Evolutionary conservation across 1,284 basidiomycete species (phyloP).

Genomic region (Boletus sp.): DNA sequence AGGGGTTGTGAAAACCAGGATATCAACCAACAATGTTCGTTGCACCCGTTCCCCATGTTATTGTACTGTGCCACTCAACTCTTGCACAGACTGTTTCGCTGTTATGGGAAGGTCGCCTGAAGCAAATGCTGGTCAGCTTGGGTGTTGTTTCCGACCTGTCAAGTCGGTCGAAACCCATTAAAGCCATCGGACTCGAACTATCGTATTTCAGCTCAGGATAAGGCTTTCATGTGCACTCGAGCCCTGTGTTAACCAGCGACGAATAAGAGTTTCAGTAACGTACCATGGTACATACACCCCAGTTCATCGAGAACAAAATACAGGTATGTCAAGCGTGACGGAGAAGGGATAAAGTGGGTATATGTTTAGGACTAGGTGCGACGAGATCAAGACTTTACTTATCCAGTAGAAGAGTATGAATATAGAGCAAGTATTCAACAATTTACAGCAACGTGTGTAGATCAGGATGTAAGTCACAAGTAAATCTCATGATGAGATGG

Average conservation of each 20-base stretch:
- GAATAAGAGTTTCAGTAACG: conserved; percentile 15
- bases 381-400: conserved; percentile 18
- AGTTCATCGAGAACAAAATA: conserved; percentile 16
- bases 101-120: conserved; percentile 92
- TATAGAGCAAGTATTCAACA: conserved; percentile 13
- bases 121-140: conserved; percentile 85
- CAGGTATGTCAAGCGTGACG: conserved; percentile 20
- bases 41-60: background rate
- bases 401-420: conserved; percentile 22
- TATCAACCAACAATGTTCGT: conserved; percentile 84
- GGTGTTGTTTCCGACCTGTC: conserved; percentile 88
- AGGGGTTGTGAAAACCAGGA: conserved; percentile 87
- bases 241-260: background rate
- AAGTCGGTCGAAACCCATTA: conserved; percentile 80
- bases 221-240: conserved; percentile 5
- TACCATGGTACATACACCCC: conserved; percentile 23
- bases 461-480: conserved; percentile 8
- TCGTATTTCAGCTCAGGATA: conserved; percentile 85
- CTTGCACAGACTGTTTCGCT: conserved; percentile 74
- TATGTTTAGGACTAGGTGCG: conserved; percentile 17
- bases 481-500: conserved; percentile 23
- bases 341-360: conserved; percentile 26
- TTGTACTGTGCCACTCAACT: conserved; percentile 7
- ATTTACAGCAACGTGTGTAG: conserved; percentile 13
- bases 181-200: conserved; percentile 85